Percentiles rank a stretch among this genome's conserved stretches.
These are phyloP conservation scores for Phytophthora uliginosa DNA, from an alignment of 352 stramenopile species.

Conservation along the genomic window DNA sequence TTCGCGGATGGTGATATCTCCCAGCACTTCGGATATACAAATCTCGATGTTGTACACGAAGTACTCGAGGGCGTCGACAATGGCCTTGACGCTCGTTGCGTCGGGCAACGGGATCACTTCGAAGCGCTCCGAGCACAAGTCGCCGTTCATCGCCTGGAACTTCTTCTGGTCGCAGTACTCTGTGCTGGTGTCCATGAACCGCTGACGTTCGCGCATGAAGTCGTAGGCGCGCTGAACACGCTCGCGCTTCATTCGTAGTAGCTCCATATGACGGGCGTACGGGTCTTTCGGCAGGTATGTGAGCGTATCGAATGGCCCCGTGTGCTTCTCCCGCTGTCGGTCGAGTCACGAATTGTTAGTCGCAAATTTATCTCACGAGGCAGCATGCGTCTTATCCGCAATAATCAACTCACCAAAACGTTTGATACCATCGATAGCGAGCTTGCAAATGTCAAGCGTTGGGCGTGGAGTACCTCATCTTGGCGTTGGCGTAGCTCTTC, in stretches of 20 bases:
- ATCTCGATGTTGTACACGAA: constrained; percentile 65
- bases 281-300: constrained; percentile 27
- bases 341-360: neutral
- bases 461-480: constrained; percentile 25
- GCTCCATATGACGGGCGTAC: constrained; percentile 3
- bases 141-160: constrained; percentile 43
- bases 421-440: constrained; percentile 34
- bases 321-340: constrained; percentile 29
- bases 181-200: constrained; percentile 32
- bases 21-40: constrained; percentile 50
- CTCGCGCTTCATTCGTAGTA: constrained; percentile 37
- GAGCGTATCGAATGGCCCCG: constrained; percentile 32
- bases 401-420: constrained; percentile 18
- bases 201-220: constrained; percentile 35
- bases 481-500: constrained; percentile 25
- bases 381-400: neutral
- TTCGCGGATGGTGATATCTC: constrained; percentile 57
- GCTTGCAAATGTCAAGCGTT: constrained; percentile 34
- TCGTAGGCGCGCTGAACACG: constrained; percentile 37
- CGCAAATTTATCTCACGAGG: neutral
- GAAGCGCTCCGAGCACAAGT: constrained; percentile 48
- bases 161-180: constrained; percentile 52
- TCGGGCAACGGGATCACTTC: constrained; percentile 52
- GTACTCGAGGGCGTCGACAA: constrained; percentile 50
- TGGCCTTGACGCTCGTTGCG: constrained; percentile 31